Evolutionary conservation across 106 monocot genomes (phyloP), one percentile per base, ranked within the genome.

Genomic region (Dactylorhiza incarnata): DNA sequence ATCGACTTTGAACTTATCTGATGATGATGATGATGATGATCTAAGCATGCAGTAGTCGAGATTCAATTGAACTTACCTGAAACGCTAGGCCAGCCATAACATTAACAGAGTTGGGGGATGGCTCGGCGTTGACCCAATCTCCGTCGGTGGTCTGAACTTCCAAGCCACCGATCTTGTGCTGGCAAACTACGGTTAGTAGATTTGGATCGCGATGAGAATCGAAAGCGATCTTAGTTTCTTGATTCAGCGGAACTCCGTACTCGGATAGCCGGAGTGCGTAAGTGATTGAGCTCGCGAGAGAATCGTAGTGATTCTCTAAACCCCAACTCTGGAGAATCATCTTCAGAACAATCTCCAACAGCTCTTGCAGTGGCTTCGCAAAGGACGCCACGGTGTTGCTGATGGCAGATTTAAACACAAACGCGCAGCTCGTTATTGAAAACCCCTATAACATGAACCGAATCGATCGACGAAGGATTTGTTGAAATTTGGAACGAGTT

Each of bases 281-380:
- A 3, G 16, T 22, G 10, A 74, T 74, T 10, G 73, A 70, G 17
- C 71, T 75, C 15, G 56, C 45, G 52, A 81, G 81, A 48, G 73
- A 68, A 14, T 58, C 68, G 19, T 23, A 70, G 73, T 76, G 22
- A 26, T 81, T 78, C 68, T 83, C 88, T 9, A 81, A 44, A 29
- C 88, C 85, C 71, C 85, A 48, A 49, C 83, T 79, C 20, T 89
- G 65, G 10, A 89, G 68, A 47, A 83, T 73, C 88, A 89, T 85
- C 76, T 46, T 81, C 74, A 51, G 65, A n/a, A 83, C 68, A 14
- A 76, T 76, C 45, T 67, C 48, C 72, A 85, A 81, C 78, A 89
- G 22, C 45, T 66, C 49, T 22, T 50, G 59, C 67, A 77, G 22
- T 4, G 45, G 53, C 52, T 81, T 76, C 1, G 81, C 74, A 22